These are phyloP conservation scores for Cutaneotrichosporon cavernicola DNA, from an alignment of 1,284 basidiomycete species.

Conservation along the genomic window DNA sequence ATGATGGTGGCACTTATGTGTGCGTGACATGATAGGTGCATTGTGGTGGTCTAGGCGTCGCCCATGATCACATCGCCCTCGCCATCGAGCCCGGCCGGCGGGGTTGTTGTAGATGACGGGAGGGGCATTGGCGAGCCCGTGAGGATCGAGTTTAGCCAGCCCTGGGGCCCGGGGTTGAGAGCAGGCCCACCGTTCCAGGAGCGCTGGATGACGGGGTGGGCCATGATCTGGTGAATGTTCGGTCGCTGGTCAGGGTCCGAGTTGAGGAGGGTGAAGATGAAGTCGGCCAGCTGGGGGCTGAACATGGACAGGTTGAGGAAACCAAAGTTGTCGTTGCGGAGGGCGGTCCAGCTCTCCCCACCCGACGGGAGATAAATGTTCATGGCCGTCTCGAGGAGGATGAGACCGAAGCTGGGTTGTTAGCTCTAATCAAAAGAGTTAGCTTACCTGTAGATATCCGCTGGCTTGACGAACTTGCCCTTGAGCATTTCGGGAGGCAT, in stretches of 20 bases:
- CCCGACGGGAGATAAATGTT: conserved; percentile 96
- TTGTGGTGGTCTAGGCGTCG: conserved; percentile 5
- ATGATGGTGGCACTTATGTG: not conserved
- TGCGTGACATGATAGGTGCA: not conserved
- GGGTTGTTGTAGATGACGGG: not conserved
- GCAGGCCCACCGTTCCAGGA: conserved; percentile 58
- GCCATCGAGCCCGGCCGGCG: conserved; percentile 13
- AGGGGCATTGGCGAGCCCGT: conserved; percentile 17
- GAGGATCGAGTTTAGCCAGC: conserved; percentile 47
- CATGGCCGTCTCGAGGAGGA: conserved; percentile 88
- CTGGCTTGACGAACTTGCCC: conserved; percentile 86
- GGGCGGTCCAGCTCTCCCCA: conserved; percentile 90
- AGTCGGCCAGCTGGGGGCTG: conserved; percentile 66
- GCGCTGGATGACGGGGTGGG: conserved; percentile 67
- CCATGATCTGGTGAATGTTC: conserved; percentile 62
- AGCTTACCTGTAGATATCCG: conserved; percentile 90
- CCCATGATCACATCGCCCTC: conserved; percentile 28
- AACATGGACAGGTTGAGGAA: conserved; percentile 75
- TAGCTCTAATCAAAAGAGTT: conserved; percentile 11
- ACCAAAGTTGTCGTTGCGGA: conserved; percentile 87
- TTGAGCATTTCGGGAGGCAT: conserved; percentile 96
- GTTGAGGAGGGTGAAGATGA: conserved; percentile 77
- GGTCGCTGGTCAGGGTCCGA: conserved; percentile 66
- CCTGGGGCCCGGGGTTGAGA: conserved; percentile 47
- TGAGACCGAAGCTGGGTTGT: conserved; percentile 76